These are phyloP conservation scores for Vinca major DNA, from an alignment of 305 asterid species.

Conservation along the genomic window DNA sequence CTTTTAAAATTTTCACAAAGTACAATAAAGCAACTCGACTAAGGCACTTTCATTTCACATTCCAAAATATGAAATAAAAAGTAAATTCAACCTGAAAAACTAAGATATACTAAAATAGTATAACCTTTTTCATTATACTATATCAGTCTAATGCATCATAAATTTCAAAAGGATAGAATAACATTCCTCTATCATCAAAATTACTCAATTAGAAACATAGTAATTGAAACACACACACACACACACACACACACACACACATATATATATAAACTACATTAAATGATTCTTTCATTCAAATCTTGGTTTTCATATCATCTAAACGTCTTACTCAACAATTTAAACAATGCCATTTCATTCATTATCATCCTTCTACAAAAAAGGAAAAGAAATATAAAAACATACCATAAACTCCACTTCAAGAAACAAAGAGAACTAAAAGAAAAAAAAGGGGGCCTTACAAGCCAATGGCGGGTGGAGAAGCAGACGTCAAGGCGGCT, in stretches of 20 bases:
- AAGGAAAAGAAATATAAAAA: not conserved
- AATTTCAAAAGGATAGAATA: not conserved
- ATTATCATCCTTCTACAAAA: not conserved
- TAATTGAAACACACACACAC: not conserved
- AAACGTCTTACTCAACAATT: not conserved
- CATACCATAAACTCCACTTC: not conserved
- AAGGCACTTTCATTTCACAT: not conserved
- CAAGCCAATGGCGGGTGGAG: conserved; percentile 85
- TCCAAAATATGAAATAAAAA: not conserved
- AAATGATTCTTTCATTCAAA: too few relatives aligned
- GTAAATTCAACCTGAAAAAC: not conserved
- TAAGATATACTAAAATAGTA: not conserved
- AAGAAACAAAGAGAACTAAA: not conserved
- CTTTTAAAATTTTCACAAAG: too few relatives aligned
- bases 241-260: too few relatives aligned
- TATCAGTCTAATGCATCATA: not conserved
- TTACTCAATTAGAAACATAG: not conserved
- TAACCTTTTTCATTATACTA: not conserved
- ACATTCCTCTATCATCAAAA: not conserved
- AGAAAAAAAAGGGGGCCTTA: conserved; percentile 15
- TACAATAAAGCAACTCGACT: not conserved
- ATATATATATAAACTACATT: not conserved
- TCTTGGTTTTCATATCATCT: not conserved
- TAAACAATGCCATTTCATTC: not conserved
- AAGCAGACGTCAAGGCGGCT: conserved; percentile 81